Base-by-base conservation (phyloP, 2,329 filamentous ascomycete genomes). In the Fusarium nygamai region DNA sequence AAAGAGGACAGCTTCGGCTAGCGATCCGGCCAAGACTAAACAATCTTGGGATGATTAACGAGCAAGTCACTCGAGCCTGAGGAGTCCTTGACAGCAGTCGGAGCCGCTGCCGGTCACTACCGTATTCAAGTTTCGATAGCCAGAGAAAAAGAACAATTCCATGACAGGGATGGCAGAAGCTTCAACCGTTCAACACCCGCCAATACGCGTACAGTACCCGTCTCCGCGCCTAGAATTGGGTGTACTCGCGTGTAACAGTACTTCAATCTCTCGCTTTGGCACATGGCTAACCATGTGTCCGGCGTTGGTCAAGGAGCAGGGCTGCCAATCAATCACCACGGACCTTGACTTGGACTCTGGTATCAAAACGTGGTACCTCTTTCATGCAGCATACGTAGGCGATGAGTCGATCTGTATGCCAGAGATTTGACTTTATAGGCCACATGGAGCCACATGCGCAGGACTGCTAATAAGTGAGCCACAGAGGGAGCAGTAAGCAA, bases 121-220 rank as follows among this genome's bases (percentile, higher is more conserved):
- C 31, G 9, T 24, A n/a, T 47, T 38, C 51, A 67, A 51, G 63
- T 64, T 67, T 57, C 59, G 64, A 70, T 67, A 70, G 74, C 69
- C 39, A 60, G 54, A 69, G 76, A 77, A 77, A 77, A 79, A 78
- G 71, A 79, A 79, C 77, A 79, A 79, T 79, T 79, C 77, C 57
- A 79, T 57, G 73, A 70, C 77, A 70, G 64, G 75, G 75, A 74
- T 59, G 58, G 65, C n/a, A 41, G 46, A 67, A 29, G 19, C 56
- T 39, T 48, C 48, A 75, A 69, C 72, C 57, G 48, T 39, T 41
- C 53, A 73, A 66, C 68, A 54, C 57, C 68, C 50, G 68, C 41
- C 51, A 33, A 60, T 61, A 75, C 64, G 65, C 65, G 50, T 67
- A 54, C 44, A 33, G 69, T 67, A 75, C 72, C 56, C 47, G 34